Base-by-base conservation (phyloP, 2,329 filamentous ascomycete species). In the Aspergillus tubingensis region DNA sequence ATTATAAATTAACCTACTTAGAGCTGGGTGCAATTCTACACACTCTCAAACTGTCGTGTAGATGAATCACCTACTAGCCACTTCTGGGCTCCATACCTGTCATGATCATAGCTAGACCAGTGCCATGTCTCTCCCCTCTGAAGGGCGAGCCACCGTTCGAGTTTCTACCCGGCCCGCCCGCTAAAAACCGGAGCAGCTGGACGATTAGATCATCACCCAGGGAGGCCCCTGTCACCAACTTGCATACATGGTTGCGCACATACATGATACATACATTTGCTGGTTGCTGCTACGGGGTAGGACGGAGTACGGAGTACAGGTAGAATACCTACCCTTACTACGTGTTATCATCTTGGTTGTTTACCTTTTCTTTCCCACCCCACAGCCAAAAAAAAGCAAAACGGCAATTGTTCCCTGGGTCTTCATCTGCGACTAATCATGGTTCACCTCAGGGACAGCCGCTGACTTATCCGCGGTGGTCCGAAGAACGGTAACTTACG, bases 401-500 rank as follows among this genome's bases (percentile, higher is more conserved):
- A 39, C 47, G 25, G 27, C n/a, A 17, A 54, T 50, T 54, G 54
- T 62, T 60, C 61, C 60, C 48, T 62, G 58, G 60, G 57, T 58
- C 36, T 11, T 17, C 25, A 5, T 27, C 47, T 30, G 47, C 23
- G 47, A 27, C 47, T 50, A 55, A 25, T 30, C 53, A 21, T 57
- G 60, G 60, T 57, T 60, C 43, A 39, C 32, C 53, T 54, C 55
- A 62, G 57, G 58, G 36, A 58, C 58, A 44, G 32, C 58, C 54
- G 36, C 54, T 38, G 32, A 11, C 10, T 30, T 38, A 57, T 36
- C 60, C 61, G 62, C 48, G 56, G 62, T 59, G 23, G 44, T 21
- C 13, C 51, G 55, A 61, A 53, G 19, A 13, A 52, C 49, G 57
- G 62, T 60, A 61, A 59, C 56, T 59, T 61, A 57, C 63, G 58